Evolutionary conservation across 2,329 filamentous ascomycete genomes (phyloP).

Genomic region (Pyrenophora teres): DNA sequence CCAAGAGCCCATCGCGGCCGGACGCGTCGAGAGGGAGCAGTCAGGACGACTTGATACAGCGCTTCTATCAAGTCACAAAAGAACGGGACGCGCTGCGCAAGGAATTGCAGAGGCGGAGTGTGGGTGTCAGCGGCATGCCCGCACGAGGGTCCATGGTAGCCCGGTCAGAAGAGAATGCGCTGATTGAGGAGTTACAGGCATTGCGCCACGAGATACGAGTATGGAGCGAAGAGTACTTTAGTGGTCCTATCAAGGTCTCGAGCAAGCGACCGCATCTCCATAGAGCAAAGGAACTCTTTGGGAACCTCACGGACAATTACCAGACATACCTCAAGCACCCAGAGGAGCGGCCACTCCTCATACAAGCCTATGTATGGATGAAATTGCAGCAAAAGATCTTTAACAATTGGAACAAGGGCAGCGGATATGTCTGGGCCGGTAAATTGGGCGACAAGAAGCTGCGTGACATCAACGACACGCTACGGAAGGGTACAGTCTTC

Average conservation of each 20-base stretch:
- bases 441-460: constrained; percentile 46
- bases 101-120: constrained; percentile 42
- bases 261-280: constrained; percentile 41
- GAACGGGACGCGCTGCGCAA: constrained; percentile 45
- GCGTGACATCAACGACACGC: constrained; percentile 43
- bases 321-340: constrained; percentile 39
- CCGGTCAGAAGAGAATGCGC: constrained; percentile 43
- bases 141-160: constrained; percentile 32
- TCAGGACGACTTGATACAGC: constrained; percentile 45
- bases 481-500: constrained; percentile 38
- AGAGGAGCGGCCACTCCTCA: constrained; percentile 40
- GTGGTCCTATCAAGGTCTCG: constrained; percentile 30
- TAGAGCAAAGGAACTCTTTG: constrained; percentile 40
- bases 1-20: constrained; percentile 44
- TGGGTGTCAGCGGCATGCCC: constrained; percentile 38
- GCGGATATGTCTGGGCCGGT: constrained; percentile 46
- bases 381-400: constrained; percentile 46
- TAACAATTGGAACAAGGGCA: constrained; percentile 42
- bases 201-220: constrained; percentile 42
- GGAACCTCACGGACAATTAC: constrained; percentile 42
- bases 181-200: constrained; percentile 43
- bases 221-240: constrained; percentile 46
- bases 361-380: constrained; percentile 46
- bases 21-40: constrained; percentile 38
- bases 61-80: constrained; percentile 46